Evolutionary conservation across 192 early-diverging fungal genomes (phyloP).

Genomic region (Geosiphon pyriformis): DNA sequence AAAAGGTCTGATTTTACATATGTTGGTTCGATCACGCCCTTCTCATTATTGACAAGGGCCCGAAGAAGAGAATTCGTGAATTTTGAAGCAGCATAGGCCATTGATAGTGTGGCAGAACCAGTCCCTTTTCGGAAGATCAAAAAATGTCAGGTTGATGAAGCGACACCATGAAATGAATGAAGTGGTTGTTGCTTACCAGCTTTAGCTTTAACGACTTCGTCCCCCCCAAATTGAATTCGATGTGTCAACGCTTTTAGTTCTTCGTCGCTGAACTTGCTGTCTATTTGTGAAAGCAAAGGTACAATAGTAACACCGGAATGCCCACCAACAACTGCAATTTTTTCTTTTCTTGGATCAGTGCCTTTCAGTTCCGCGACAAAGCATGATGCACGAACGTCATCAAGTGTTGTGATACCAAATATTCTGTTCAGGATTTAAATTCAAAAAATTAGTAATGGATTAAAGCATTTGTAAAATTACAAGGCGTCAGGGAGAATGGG

Average conservation of each 20-base stretch:
- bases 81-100: slow-evolving; percentile 80
- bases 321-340: slow-evolving; percentile 84
- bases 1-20: slow-evolving; percentile 71
- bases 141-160: too few species aligned
- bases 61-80: slow-evolving; percentile 86
- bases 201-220: slow-evolving; percentile 99
- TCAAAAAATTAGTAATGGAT: slow-evolving; percentile 12
- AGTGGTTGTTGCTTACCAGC: slow-evolving; percentile 30
- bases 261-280: slow-evolving; percentile 67
- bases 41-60: slow-evolving; percentile 59
- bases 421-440: slow-evolving; percentile 39
- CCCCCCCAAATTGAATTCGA: slow-evolving; percentile 97
- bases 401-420: slow-evolving; percentile 93
- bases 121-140: slow-evolving; percentile 38
- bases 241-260: slow-evolving; percentile 83
- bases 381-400: slow-evolving; percentile 89
- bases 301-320: slow-evolving; percentile 96
- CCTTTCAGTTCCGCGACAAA: slow-evolving; percentile 80
- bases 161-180: too few species aligned
- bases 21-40: slow-evolving; percentile 80
- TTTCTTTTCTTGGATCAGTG: slow-evolving; percentile 61
- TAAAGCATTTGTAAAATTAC: neutral
- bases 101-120: slow-evolving; percentile 81
- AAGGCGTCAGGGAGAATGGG: neutral
- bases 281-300: slow-evolving; percentile 77